These are phyloP conservation scores for Immersiporthe knoxdaviesiana DNA, from an alignment of 2,329 filamentous ascomycete species.

Conservation along the genomic window DNA sequence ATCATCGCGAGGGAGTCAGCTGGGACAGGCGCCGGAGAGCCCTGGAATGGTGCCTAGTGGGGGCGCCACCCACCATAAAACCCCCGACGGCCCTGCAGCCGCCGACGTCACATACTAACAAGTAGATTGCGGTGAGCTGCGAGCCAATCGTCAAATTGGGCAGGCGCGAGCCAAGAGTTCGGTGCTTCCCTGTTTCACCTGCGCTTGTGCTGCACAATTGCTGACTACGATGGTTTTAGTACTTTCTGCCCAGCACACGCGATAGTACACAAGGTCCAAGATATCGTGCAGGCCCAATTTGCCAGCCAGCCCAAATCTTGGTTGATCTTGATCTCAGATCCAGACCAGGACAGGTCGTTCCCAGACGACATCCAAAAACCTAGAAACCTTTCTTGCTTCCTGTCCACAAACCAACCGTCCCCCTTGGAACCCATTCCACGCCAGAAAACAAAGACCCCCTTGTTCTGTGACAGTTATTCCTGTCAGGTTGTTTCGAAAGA, in stretches of 20 bases:
- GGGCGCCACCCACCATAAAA: slow-evolving; percentile 5
- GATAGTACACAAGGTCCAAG: not conserved
- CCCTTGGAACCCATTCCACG: not conserved
- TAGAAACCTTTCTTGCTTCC: not conserved
- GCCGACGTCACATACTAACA: slow-evolving; percentile 24
- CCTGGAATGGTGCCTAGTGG: not conserved
- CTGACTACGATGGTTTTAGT: no score
- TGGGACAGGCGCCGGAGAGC: not conserved
- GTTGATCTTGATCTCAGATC: not conserved
- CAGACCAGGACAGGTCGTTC: not conserved
- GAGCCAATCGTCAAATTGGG: slow-evolving; percentile 20
- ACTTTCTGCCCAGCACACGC: not conserved
- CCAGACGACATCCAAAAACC: not conserved
- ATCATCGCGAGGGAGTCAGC: not conserved
- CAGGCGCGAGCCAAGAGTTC: slow-evolving; percentile 3
- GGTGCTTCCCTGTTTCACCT: slow-evolving; percentile 12
- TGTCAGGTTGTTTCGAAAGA: slow-evolving; percentile 8
- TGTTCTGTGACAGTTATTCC: not conserved
- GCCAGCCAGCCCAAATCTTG: not conserved
- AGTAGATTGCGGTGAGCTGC: slow-evolving; percentile 13
- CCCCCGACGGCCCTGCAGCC: slow-evolving; percentile 16
- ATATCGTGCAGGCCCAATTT: not conserved
- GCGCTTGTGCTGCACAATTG: slow-evolving; percentile 12
- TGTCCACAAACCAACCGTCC: not conserved
- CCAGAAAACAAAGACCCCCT: not conserved